These are phyloP conservation scores for Chaetomium fimeti DNA, from an alignment of 495 filamentous ascomycete genomes.

Conservation along the genomic window DNA sequence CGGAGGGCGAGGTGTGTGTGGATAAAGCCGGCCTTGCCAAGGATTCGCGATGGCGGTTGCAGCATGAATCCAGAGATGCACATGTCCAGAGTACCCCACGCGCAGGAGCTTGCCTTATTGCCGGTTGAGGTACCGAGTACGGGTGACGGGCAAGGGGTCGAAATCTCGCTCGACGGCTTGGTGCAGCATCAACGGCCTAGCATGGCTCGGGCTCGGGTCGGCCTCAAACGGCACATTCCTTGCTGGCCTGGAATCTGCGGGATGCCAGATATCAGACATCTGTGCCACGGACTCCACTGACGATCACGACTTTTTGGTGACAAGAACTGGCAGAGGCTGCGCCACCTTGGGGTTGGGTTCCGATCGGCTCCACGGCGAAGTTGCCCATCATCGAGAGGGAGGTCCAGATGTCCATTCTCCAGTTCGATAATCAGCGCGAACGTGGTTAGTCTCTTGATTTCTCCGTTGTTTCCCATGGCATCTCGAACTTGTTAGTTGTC, in stretches of 20 bases:
- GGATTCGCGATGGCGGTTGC: slow-evolving; percentile 2
- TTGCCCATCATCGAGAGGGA: background rate
- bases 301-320: slow-evolving; percentile 8
- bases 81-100: too few relatives aligned
- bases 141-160: background rate
- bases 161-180: slow-evolving; percentile 1
- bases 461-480: too few relatives aligned
- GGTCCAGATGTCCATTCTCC: background rate
- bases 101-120: background rate
- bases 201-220: slow-evolving; percentile 11
- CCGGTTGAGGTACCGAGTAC: background rate
- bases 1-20: background rate
- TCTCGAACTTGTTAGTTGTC: too few relatives aligned
- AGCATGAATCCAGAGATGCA: background rate
- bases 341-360: background rate
- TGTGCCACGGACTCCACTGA: slow-evolving; percentile 8
- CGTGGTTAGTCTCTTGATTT: too few relatives aligned
- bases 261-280: slow-evolving; percentile 7
- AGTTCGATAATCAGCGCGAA: too few relatives aligned
- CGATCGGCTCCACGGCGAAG: slow-evolving; percentile 6
- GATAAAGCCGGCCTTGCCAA: background rate
- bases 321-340: background rate
- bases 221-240: slow-evolving; percentile 12
- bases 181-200: slow-evolving; percentile 2
- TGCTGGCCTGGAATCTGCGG: slow-evolving; percentile 10